These are phyloP conservation scores for Leishmania amazonensis DNA, from an alignment of 208 protist genomes.

Conservation along the genomic window DNA sequence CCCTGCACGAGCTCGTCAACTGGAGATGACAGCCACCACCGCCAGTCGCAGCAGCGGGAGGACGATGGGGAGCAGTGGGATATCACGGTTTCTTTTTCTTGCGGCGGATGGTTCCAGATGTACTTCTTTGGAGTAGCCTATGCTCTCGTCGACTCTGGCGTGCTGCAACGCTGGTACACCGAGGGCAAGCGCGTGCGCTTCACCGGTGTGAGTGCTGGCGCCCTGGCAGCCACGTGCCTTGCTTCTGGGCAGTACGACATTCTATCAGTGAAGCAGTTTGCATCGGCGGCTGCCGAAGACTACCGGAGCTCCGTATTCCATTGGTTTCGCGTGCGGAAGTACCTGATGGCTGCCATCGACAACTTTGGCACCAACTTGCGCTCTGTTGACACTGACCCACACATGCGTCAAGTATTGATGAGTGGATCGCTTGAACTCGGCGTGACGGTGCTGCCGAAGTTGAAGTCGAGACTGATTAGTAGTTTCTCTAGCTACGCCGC, in stretches of 20 bases:
- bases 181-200: slow-evolving; percentile 74
- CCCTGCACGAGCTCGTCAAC: not conserved
- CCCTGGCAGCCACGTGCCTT: slow-evolving; percentile 50
- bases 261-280: slow-evolving; percentile 43
- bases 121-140: slow-evolving; percentile 81
- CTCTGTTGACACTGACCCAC: slow-evolving; percentile 39
- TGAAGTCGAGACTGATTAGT: slow-evolving; percentile 41
- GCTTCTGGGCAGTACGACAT: slow-evolving; percentile 52
- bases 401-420: slow-evolving; percentile 28
- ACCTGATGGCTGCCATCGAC: slow-evolving; percentile 45
- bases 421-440: slow-evolving; percentile 71
- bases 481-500: slow-evolving; percentile 52
- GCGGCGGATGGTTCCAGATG: slow-evolving; percentile 79
- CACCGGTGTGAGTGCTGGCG: slow-evolving; percentile 57
- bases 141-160: slow-evolving; percentile 66
- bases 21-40: not conserved
- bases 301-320: slow-evolving; percentile 52
- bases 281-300: slow-evolving; percentile 36
- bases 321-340: slow-evolving; percentile 46
- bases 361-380: slow-evolving; percentile 45
- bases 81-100: slow-evolving; percentile 75
- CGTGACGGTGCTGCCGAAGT: slow-evolving; percentile 64
- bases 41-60: not conserved
- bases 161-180: slow-evolving; percentile 44
- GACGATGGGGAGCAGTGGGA: slow-evolving; percentile 31